phyloP scores from a whole-genome alignment of 2,329 filamentous ascomycete species.

The Byssoonygena ceratinophila region DNA sequence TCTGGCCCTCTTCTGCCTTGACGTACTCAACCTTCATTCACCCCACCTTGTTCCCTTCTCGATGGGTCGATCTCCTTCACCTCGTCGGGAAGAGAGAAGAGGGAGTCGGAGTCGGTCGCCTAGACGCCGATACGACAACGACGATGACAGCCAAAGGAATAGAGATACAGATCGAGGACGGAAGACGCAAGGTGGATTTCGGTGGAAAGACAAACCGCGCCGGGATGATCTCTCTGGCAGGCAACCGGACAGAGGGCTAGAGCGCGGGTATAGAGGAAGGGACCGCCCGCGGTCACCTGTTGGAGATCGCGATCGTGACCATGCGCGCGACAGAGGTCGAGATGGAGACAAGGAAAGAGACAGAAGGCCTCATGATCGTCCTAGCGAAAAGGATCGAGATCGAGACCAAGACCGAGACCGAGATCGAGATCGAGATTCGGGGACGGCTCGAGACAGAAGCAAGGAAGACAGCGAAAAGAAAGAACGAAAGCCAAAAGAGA shows the following conservation, averaged over 20 bases:
- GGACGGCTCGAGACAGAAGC: conserved; percentile 11
- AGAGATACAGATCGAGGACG: conserved; percentile 24
- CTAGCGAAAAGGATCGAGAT: conserved; percentile 19
- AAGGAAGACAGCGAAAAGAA: conserved; percentile 25
- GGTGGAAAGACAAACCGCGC: conserved; percentile 42
- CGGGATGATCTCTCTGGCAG: conserved; percentile 32
- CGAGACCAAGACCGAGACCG: conserved; percentile 9
- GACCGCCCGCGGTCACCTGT: conserved; percentile 10
- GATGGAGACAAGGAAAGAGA: conserved; percentile 20
- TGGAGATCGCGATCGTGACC: conserved; percentile 26
- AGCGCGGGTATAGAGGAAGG: conserved; percentile 43
- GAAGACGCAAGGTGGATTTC: conserved; percentile 31
- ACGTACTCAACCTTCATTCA: neutral
- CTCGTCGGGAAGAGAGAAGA: conserved; percentile 29
- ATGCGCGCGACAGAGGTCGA: conserved; percentile 19
- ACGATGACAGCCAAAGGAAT: conserved; percentile 29
- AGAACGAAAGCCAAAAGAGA: conserved; percentile 35
- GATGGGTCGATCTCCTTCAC: conserved; percentile 19
- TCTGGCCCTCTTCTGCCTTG: neutral
- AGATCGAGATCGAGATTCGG: conserved; percentile 12
- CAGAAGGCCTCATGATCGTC: conserved; percentile 13
- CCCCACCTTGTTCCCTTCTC: neutral
- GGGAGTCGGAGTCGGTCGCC: conserved; percentile 37
- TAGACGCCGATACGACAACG: conserved; percentile 25
- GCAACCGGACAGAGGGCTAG: conserved; percentile 40